Evolutionary conservation across 768 basidiomycete species (phyloP).

Genomic region (Kwoniella sp.): DNA sequence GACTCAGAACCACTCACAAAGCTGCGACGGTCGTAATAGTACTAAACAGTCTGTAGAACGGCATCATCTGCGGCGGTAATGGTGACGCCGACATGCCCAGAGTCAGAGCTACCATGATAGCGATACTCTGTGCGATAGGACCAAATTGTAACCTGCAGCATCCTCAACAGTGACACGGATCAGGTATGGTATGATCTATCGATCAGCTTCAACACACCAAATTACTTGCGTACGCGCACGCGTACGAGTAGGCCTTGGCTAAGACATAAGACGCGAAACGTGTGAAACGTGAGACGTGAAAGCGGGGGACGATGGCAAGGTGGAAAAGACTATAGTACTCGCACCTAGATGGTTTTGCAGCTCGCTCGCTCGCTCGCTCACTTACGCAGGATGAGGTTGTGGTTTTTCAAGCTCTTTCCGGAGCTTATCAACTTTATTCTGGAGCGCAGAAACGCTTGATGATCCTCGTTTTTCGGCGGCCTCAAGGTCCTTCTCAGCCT

Average conservation of each 20-base stretch:
- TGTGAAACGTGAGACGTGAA: too few relatives aligned
- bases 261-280: too few relatives aligned
- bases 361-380: too few relatives aligned
- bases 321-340: too few relatives aligned
- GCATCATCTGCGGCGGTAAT: conserved; percentile 34
- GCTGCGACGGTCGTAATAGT: conserved; percentile 39
- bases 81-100: conserved; percentile 43
- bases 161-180: too few relatives aligned
- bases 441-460: conserved; percentile 18
- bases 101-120: conserved; percentile 39
- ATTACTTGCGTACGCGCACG: too few relatives aligned
- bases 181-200: conserved; percentile 1
- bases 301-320: too few relatives aligned
- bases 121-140: conserved; percentile 38
- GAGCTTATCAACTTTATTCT: conserved; percentile 29
- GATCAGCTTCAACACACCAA: too few relatives aligned
- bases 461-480: conserved; percentile 21
- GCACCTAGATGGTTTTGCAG: too few relatives aligned
- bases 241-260: too few relatives aligned
- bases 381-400: conserved; percentile 45
- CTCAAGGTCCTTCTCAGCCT: conserved; percentile 20
- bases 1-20: conserved; percentile 30
- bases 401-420: conserved; percentile 39
- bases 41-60: conserved; percentile 43
- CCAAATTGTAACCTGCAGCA: conserved; percentile 44